phyloP scores from a whole-genome alignment of 441 rosid species.

The Breynia disticha region DNA sequence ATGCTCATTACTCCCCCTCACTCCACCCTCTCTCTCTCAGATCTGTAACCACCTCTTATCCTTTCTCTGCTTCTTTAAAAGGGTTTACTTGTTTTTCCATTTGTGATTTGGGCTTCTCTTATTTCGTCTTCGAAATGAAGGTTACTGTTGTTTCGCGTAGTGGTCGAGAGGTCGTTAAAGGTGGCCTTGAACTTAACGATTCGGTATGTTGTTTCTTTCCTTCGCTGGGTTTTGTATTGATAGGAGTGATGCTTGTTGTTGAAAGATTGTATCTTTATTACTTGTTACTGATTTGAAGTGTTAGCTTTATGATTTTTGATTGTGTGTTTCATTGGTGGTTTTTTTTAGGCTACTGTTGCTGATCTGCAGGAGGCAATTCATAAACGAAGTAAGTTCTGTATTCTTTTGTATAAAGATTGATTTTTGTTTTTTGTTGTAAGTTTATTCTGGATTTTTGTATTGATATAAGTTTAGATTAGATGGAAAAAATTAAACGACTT shows the following conservation, averaged over 20 bases:
- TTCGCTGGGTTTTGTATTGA: background rate
- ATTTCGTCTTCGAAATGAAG: constrained; percentile 43
- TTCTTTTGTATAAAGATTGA: background rate
- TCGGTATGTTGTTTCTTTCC: constrained; percentile 33
- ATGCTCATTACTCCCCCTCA: background rate
- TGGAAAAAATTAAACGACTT: too few relatives aligned
- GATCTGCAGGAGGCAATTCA: constrained; percentile 85
- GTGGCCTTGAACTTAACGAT: constrained; percentile 62
- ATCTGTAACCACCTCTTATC: background rate
- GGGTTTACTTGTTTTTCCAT: constrained; percentile 11
- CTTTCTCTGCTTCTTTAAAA: background rate
- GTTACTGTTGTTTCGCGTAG: constrained; percentile 66
- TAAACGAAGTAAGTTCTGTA: constrained; percentile 43
- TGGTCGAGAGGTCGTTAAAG: constrained; percentile 73
- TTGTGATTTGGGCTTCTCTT: constrained; percentile 26
- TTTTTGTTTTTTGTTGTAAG: background rate
- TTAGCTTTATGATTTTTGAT: background rate
- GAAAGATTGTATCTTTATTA: background rate
- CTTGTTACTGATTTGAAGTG: background rate
- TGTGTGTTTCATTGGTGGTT: constrained; percentile 6
- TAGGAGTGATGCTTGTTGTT: too few relatives aligned
- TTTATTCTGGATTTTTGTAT: background rate
- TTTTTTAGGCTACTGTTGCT: constrained; percentile 68
- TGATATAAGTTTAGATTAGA: too few relatives aligned
- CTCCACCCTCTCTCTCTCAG: background rate